Evolutionary conservation across 805 yeast genomes (phyloP).

Genomic region (Sugiyamaella boreocaroliniensis): DNA sequence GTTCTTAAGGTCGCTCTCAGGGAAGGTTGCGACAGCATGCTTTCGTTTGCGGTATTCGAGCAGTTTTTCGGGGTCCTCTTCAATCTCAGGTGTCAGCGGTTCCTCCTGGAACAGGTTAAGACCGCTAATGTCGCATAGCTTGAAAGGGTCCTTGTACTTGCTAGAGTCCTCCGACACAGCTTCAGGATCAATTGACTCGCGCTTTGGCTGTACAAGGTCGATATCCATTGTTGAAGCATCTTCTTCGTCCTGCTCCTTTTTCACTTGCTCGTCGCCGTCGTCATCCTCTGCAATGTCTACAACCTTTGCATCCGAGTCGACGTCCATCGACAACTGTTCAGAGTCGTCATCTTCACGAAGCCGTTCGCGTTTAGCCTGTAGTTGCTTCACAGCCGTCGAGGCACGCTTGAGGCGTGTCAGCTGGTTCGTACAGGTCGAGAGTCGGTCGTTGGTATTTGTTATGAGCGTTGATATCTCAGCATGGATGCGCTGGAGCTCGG

Average conservation of each 20-base stretch:
- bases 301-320: background rate
- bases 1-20: constrained; percentile 65
- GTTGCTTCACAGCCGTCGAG: constrained; percentile 1
- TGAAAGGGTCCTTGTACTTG: constrained; percentile 5
- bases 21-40: constrained; percentile 88
- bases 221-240: background rate
- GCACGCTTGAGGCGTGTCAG: constrained; percentile 2
- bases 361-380: background rate
- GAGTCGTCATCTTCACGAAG: constrained; percentile 2
- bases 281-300: constrained; percentile 1
- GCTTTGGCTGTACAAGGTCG: constrained; percentile 31
- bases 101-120: constrained; percentile 58
- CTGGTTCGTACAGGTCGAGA: constrained; percentile 1
- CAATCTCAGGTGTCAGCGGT: constrained; percentile 6
- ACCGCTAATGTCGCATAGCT: constrained; percentile 39
- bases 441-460: background rate
- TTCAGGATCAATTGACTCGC: constrained; percentile 68
- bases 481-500: constrained; percentile 2
- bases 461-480: constrained; percentile 3
- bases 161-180: constrained; percentile 42
- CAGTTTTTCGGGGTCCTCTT: constrained; percentile 61
- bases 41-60: constrained; percentile 64
- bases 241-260: background rate
- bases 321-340: background rate
- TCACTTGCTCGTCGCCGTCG: constrained; percentile 5